Conservation (phyloP, 2,329 filamentous ascomycete species). For the Ploettnerulaceae sp. region DNA sequence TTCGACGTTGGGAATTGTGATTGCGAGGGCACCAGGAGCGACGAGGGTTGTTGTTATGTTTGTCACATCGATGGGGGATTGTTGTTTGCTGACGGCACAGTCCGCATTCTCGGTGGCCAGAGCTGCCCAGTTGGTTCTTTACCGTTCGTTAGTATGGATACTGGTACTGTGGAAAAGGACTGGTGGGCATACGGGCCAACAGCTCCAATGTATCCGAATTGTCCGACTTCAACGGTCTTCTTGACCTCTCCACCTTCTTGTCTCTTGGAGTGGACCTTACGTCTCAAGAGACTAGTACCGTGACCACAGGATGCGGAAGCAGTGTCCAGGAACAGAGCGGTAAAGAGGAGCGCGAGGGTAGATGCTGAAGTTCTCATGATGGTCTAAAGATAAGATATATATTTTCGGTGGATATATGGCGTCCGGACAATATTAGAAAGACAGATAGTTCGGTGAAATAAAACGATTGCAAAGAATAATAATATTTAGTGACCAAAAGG, state of each 20-base stretch:
- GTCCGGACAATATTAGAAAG: background rate
- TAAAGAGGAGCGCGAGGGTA: conserved; percentile 7
- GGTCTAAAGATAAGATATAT: conserved; percentile 2
- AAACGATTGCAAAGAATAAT: background rate
- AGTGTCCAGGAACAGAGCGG: conserved; percentile 8
- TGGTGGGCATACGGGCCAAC: conserved; percentile 19
- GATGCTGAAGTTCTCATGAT: conserved; percentile 4
- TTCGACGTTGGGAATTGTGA: conserved; percentile 16
- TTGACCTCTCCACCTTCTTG: conserved; percentile 5
- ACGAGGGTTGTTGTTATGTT: conserved; percentile 5
- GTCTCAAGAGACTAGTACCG: conserved; percentile 17
- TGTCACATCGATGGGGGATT: conserved; percentile 22
- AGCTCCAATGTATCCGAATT: conserved; percentile 20
- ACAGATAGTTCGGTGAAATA: too few relatives aligned
- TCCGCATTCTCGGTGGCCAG: conserved; percentile 13
- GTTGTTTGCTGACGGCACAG: conserved; percentile 15
- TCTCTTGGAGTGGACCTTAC: conserved; percentile 13
- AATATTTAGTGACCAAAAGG: conserved; percentile 2
- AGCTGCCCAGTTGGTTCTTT: conserved; percentile 15
- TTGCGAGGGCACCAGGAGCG: conserved; percentile 4
- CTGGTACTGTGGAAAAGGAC: too few relatives aligned
- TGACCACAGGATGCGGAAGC: conserved; percentile 22
- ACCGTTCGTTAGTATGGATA: conserved; percentile 3
- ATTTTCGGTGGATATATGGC: background rate
- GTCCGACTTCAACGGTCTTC: conserved; percentile 12